Percentiles rank a stretch among this genome's conserved stretches.
phyloP scores from a whole-genome alignment of 2,329 filamentous ascomycete genomes.

The Exophiala bonariae region DNA sequence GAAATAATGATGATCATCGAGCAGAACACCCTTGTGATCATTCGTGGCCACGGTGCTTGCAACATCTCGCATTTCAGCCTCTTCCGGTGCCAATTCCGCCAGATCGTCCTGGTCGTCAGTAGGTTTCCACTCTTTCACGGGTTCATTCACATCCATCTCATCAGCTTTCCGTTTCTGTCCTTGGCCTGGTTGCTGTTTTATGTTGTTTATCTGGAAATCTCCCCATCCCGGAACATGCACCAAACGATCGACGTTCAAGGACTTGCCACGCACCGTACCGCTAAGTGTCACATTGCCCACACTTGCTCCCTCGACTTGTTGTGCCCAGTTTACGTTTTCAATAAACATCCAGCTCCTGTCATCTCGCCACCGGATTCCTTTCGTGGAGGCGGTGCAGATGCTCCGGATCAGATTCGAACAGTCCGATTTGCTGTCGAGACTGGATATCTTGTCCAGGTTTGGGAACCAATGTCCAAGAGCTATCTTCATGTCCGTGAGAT shows the following conservation, averaged over 20 bases:
- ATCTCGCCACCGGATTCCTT: slow-evolving; percentile 93
- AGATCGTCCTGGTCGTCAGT: slow-evolving; percentile 80
- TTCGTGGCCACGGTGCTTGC: slow-evolving; percentile 54
- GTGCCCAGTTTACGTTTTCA: slow-evolving; percentile 74
- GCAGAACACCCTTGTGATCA: slow-evolving; percentile 78
- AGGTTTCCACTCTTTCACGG: slow-evolving; percentile 60
- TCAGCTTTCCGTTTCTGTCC: slow-evolving; percentile 53
- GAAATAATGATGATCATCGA: slow-evolving; percentile 98
- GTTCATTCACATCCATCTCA: slow-evolving; percentile 67
- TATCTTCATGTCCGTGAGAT: slow-evolving; percentile 80
- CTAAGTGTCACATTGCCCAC: slow-evolving; percentile 69
- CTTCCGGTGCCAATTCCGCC: slow-evolving; percentile 81
- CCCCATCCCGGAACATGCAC: slow-evolving; percentile 94
- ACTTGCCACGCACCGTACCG: slow-evolving; percentile 81
- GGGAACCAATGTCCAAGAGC: slow-evolving; percentile 96
- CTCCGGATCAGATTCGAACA: slow-evolving; percentile 88
- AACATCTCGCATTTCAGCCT: slow-evolving; percentile 73
- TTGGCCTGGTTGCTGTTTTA: slow-evolving; percentile 68
- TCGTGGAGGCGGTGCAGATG: slow-evolving; percentile 86
- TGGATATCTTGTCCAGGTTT: slow-evolving; percentile 85
- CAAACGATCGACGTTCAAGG: slow-evolving; percentile 84
- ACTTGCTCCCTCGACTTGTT: slow-evolving; percentile 47
- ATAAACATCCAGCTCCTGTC: slow-evolving; percentile 94
- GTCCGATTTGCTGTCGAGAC: slow-evolving; percentile 83
- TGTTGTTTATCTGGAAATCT: slow-evolving; percentile 87